These are phyloP conservation scores for Rhexocercosporidium sp. DNA, from an alignment of 2,329 filamentous ascomycete species.

Conservation along the genomic window DNA sequence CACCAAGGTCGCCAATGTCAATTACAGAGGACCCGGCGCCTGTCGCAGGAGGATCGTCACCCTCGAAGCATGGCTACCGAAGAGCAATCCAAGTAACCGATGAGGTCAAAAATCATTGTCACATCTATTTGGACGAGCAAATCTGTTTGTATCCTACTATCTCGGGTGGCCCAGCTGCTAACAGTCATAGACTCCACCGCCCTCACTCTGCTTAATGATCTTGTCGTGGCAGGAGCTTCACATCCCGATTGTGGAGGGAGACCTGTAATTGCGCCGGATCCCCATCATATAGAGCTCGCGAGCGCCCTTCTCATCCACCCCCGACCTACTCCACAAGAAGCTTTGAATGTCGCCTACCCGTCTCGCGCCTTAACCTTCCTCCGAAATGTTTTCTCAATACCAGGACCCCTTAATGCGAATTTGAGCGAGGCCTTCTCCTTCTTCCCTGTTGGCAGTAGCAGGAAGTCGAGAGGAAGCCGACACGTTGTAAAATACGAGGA, in stretches of 20 bases:
- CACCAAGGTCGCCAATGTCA: slow-evolving; percentile 18
- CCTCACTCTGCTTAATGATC: slow-evolving; percentile 66
- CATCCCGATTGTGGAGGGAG: slow-evolving; percentile 43
- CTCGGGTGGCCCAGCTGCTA: background rate
- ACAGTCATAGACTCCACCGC: slow-evolving; percentile 55
- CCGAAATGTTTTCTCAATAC: slow-evolving; percentile 65
- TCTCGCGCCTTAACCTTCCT: slow-evolving; percentile 73
- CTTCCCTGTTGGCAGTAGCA: slow-evolving; percentile 30
- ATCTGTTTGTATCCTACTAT: slow-evolving; percentile 57
- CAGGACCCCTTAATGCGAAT: slow-evolving; percentile 73
- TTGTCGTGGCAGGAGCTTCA: slow-evolving; percentile 59
- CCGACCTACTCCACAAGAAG: slow-evolving; percentile 73
- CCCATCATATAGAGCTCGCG: slow-evolving; percentile 77
- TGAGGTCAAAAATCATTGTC: slow-evolving; percentile 68
- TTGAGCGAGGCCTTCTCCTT: slow-evolving; percentile 78
- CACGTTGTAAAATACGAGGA: slow-evolving; percentile 42
- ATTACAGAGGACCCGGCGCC: background rate
- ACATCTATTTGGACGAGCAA: slow-evolving; percentile 77
- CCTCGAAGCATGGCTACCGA: slow-evolving; percentile 50
- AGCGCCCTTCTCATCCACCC: slow-evolving; percentile 85
- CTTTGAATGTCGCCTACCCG: slow-evolving; percentile 65
- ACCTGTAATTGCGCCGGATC: slow-evolving; percentile 68
- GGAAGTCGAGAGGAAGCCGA: slow-evolving; percentile 38
- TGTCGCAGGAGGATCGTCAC: background rate
- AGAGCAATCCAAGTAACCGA: slow-evolving; percentile 61